These are phyloP conservation scores for Thelephora ganbajun DNA, from an alignment of 768 basidiomycete genomes.

Conservation along the genomic window DNA sequence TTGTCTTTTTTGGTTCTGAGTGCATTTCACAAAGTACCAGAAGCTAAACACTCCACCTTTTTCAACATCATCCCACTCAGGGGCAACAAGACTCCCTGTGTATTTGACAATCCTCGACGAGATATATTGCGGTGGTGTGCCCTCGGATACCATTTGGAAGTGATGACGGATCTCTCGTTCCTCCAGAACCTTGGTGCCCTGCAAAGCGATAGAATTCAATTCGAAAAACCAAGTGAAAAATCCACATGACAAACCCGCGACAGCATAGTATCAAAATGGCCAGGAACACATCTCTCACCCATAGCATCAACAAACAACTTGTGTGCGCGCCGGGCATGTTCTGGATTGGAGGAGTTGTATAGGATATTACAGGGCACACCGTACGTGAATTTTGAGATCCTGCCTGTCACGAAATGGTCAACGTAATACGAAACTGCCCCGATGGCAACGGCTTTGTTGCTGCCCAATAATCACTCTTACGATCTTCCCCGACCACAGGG, in stretches of 20 bases:
- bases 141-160: constrained; percentile 14
- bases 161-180: no score
- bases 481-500: neutral
- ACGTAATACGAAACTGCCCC: constrained; percentile 30
- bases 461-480: constrained; percentile 4
- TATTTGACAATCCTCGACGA: constrained; percentile 17
- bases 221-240: no score
- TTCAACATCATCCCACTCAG: constrained; percentile 21
- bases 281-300: no score
- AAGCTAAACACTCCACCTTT: constrained; percentile 12
- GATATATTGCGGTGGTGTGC: constrained; percentile 14
- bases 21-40: neutral
- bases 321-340: constrained; percentile 25
- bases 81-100: constrained; percentile 13
- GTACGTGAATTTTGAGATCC: constrained; percentile 34
- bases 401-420: constrained; percentile 33
- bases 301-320: constrained; percentile 19
- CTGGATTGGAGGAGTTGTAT: constrained; percentile 21
- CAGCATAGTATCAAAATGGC: no score
- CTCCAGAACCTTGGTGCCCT: constrained; percentile 33
- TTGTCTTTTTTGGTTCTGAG: no score
- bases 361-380: constrained; percentile 28
- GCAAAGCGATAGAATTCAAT: no score
- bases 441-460: constrained; percentile 39
- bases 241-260: no score